Evolutionary conservation across 139 green algal species (phyloP), one percentile per base, ranked within the genome.

Genomic region (Zygnema circumcarinatum): DNA sequence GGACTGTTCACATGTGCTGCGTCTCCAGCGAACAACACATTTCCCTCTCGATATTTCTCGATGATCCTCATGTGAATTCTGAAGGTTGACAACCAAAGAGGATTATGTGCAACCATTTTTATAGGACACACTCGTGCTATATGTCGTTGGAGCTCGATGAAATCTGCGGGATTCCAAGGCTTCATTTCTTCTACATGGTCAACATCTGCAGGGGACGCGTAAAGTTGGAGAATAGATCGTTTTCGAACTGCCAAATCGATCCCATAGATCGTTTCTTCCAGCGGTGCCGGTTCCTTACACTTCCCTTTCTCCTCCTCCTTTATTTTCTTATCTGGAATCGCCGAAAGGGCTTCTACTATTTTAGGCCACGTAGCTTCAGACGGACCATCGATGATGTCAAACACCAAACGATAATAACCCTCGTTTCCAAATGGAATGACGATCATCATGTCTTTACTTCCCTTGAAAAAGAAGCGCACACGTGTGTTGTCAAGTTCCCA

Each of bases 1-100:
- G 74, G 74, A 53, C 74, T 81, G 74, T 81, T n/a, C 20, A 81
- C 35, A 31, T 81, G 74, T 11, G 74, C 74, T 73, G 32, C 33
- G 3, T 81, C 74, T 32, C 74, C 74, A 20, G 47, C 39, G 33
- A 81, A 81, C 11, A 81, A 67, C 0, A 81, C 74, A 16, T 53
- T 36, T 32, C 7, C 16, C 11, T 73, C 29, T 36, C 33, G 0
- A 53, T 69, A 81, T 32, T 32, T 47, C 39, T 81, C 47, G 1
- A 81, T 32, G 33, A 53, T 69, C n/a, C 74, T n/a, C 33, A 69
- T n/a, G 33, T 81, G 74, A 47, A 81, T 81, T 47, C 33, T 68
- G 33, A 81, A 81, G 32, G 47, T 32, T 32, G 39, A 69, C n/a
- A 31, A 81, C 74, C 74, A 81, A 81, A 69, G 31, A 62, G 47